Evolutionary conservation across 352 stramenopile species (phyloP).

Genomic region (Phytophthora foliorum): DNA sequence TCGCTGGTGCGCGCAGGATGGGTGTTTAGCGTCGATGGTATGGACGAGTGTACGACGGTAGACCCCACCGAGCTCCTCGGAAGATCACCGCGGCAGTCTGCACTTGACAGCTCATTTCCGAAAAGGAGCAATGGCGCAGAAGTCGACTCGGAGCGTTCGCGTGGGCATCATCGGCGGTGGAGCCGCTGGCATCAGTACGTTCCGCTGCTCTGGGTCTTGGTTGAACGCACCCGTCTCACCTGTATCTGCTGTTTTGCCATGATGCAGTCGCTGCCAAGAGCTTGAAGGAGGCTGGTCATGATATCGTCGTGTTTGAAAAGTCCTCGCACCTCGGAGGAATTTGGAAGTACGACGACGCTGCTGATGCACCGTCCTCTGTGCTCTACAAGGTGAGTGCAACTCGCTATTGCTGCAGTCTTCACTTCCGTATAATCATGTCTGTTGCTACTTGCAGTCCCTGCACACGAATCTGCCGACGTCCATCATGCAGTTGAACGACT

Average conservation of each 20-base stretch:
- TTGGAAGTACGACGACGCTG: conserved; percentile 73
- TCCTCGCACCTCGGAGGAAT: conserved; percentile 60
- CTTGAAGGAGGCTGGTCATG: conserved; percentile 61
- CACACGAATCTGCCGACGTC: conserved; percentile 78
- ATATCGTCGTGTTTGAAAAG: conserved; percentile 77
- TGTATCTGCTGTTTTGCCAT: conserved; percentile 1
- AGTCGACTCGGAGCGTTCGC: conserved; percentile 36
- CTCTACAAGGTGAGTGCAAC: conserved; percentile 63
- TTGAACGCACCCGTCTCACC: conserved; percentile 17
- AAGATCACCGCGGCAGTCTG: not conserved
- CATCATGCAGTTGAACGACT: conserved; percentile 77
- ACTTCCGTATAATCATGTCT: not conserved
- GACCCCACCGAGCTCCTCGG: not conserved
- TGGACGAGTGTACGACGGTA: conserved; percentile 1
- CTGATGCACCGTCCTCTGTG: conserved; percentile 52
- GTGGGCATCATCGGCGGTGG: conserved; percentile 77
- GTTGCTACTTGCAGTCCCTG: conserved; percentile 56
- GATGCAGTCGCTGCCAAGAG: conserved; percentile 62
- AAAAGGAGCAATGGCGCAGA: conserved; percentile 29
- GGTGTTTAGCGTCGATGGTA: conserved; percentile 2
- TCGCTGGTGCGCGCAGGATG: conserved; percentile 25
- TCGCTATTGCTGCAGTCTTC: not conserved
- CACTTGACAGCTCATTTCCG: conserved; percentile 20
- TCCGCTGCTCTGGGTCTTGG: not conserved
- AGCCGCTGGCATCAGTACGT: conserved; percentile 74